Evolutionary conservation across 305 asterid genomes (phyloP).

Genomic region (Rubia balearica): DNA sequence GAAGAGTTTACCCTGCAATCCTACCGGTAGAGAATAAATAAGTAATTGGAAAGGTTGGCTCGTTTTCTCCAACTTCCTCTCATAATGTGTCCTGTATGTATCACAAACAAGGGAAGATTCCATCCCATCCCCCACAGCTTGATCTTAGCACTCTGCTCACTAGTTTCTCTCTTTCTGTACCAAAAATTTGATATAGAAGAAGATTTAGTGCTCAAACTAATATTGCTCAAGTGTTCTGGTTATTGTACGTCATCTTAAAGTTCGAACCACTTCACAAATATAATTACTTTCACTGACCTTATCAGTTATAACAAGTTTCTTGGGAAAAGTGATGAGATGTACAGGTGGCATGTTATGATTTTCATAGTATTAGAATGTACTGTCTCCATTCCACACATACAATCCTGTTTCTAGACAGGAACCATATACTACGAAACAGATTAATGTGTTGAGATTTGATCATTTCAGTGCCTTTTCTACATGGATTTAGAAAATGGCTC

Average conservation of each 20-base stretch:
- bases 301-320: neutral
- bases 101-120: neutral
- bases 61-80: neutral
- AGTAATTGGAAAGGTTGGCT: constrained; percentile 71
- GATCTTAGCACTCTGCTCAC: neutral
- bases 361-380: neutral
- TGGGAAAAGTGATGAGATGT: neutral
- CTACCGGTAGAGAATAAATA: constrained; percentile 49
- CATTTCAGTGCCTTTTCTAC: neutral
- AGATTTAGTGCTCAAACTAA: neutral
- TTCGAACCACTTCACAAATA: neutral
- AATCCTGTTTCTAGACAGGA: too few relatives aligned
- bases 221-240: neutral
- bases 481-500: neutral
- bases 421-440: neutral
- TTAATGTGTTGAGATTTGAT: neutral
- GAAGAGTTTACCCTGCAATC: constrained; percentile 89
- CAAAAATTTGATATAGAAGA: too few relatives aligned
- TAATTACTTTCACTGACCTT: neutral
- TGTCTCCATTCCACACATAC: too few relatives aligned
- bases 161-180: neutral
- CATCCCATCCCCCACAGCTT: neutral
- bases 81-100: neutral
- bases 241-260: neutral
- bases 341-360: neutral